These are phyloP conservation scores for Fibroporia radiculosa DNA, from an alignment of 768 basidiomycete species.

Conservation along the genomic window DNA sequence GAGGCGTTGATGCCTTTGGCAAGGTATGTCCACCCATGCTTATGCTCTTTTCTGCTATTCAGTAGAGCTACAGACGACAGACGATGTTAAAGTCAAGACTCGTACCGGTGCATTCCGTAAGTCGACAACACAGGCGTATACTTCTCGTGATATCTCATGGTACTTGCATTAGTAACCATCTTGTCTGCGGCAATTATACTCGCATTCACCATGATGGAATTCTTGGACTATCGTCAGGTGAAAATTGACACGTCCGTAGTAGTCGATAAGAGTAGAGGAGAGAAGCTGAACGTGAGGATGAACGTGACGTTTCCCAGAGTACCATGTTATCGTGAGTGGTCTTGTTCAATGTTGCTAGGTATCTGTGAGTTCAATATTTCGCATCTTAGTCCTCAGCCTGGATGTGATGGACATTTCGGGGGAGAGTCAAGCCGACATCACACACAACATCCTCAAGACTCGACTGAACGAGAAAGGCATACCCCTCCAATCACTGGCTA, in stretches of 20 bases:
- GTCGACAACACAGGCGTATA: too few species aligned
- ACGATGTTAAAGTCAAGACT: conserved; percentile 99
- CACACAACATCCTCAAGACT: conserved; percentile 84
- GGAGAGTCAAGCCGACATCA: conserved; percentile 84
- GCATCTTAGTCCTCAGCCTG: conserved; percentile 71
- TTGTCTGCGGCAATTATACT: conserved; percentile 88
- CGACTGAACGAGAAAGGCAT: conserved; percentile 57
- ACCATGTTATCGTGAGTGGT: conserved; percentile 86
- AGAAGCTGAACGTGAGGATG: conserved; percentile 85
- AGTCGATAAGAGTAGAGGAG: conserved; percentile 92
- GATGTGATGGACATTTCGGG: conserved; percentile 99
- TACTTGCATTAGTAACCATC: conserved; percentile 66
- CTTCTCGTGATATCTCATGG: not conserved
- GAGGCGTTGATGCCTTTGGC: conserved; percentile 97
- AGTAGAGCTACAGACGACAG: conserved; percentile 65
- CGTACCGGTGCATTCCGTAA: conserved; percentile 84
- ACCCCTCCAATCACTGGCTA: conserved; percentile 33
- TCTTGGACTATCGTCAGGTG: conserved; percentile 88
- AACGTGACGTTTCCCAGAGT: conserved; percentile 95
- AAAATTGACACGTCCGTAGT: conserved; percentile 85
- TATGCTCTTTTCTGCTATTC: not conserved
- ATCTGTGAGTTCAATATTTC: not conserved
- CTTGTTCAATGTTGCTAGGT: not conserved
- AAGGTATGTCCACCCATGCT: conserved; percentile 53
- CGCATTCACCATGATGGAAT: conserved; percentile 88